These are phyloP conservation scores for Pelargonium myrrhifolium DNA, from an alignment of 441 rosid species.

Conservation along the genomic window DNA sequence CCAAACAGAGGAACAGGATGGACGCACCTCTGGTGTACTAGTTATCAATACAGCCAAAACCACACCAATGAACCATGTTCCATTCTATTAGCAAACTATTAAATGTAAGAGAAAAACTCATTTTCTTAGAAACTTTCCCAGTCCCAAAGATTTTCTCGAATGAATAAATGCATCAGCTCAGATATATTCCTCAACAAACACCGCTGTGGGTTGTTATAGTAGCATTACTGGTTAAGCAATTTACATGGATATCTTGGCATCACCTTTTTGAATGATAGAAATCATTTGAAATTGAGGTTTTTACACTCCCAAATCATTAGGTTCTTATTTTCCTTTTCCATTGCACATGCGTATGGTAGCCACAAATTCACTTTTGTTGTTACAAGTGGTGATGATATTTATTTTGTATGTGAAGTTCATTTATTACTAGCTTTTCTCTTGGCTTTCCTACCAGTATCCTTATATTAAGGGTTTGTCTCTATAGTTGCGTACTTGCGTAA, in stretches of 20 bases:
- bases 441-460: neutral
- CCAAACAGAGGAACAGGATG: too few species aligned
- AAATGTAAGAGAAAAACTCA: too few species aligned
- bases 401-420: neutral
- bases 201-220: slow-evolving; percentile 1
- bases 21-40: too few species aligned
- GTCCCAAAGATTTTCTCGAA: neutral
- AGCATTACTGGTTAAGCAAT: neutral
- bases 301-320: neutral
- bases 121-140: too few species aligned
- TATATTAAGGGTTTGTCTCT: slow-evolving; percentile 7
- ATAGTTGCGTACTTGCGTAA: neutral
- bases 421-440: neutral
- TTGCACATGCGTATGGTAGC: neutral
- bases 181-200: neutral
- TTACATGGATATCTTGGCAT: slow-evolving; percentile 5
- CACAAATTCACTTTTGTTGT: neutral
- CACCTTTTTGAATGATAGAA: neutral
- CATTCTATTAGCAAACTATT: too few species aligned
- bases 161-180: neutral
- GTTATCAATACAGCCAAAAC: too few species aligned
- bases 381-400: neutral
- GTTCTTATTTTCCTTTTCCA: slow-evolving; percentile 4
- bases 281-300: neutral
- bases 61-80: too few species aligned